These are phyloP conservation scores for Pythium aristosporum DNA, from an alignment of 352 stramenopile genomes.

Conservation along the genomic window DNA sequence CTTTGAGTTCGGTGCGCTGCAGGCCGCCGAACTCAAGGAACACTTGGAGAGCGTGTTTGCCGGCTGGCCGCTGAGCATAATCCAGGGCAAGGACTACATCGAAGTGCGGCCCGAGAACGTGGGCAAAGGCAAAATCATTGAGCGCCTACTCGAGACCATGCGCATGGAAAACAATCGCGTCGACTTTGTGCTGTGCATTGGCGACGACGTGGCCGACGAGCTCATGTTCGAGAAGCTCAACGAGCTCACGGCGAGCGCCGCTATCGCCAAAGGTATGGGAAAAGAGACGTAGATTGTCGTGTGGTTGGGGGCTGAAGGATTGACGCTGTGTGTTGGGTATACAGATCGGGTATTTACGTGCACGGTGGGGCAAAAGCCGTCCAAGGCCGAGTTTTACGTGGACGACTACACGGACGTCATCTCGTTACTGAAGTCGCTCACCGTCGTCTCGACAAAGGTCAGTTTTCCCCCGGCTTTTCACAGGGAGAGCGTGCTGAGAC, in stretches of 20 bases:
- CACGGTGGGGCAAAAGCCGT: constrained; percentile 98
- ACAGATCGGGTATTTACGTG: constrained; percentile 91
- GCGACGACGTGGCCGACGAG: constrained; percentile 98
- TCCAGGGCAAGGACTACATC: constrained; percentile 95
- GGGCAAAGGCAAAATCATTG: constrained; percentile 96
- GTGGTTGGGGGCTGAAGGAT: not conserved
- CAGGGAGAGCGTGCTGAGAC: not conserved
- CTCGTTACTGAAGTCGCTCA: constrained; percentile 85
- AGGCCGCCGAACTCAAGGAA: constrained; percentile 96
- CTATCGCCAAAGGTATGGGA: constrained; percentile 44
- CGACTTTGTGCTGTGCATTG: constrained; percentile 97
- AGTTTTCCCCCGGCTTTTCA: not conserved
- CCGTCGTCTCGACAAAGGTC: constrained; percentile 77
- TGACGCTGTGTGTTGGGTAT: constrained; percentile 18
- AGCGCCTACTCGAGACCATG: constrained; percentile 88
- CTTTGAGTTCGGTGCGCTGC: constrained; percentile 97
- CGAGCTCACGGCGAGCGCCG: constrained; percentile 38
- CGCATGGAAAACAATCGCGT: constrained; percentile 59
- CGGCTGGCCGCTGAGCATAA: constrained; percentile 73
- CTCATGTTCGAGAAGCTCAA: constrained; percentile 93
- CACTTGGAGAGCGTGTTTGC: constrained; percentile 94
- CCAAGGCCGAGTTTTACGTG: constrained; percentile 95
- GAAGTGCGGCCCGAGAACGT: constrained; percentile 97
- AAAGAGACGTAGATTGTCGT: not conserved
- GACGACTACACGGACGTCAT: constrained; percentile 96